Conservation (phyloP, 1,284 basidiomycete species). For the Gomphus sp. region DNA sequence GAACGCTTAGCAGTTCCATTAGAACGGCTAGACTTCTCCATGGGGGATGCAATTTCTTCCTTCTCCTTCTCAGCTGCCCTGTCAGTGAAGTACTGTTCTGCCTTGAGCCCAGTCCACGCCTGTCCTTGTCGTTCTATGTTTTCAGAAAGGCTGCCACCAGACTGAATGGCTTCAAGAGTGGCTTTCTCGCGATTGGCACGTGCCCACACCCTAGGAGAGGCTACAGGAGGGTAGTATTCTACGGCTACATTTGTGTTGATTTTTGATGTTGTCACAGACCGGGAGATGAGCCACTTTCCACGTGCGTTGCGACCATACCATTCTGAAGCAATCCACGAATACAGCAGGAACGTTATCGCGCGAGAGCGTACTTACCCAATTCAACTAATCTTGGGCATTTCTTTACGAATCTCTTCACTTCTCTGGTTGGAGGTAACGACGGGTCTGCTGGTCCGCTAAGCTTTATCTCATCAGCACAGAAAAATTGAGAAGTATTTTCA, state of each 20-base stretch:
- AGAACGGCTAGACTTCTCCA: not conserved
- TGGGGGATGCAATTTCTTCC: not conserved
- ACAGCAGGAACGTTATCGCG: slow-evolving; percentile 1
- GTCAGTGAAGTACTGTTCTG: slow-evolving; percentile 19
- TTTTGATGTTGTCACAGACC: slow-evolving; percentile 20
- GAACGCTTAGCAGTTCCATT: slow-evolving; percentile 1
- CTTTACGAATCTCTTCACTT: slow-evolving; percentile 28
- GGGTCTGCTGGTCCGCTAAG: slow-evolving; percentile 19
- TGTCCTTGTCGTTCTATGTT: slow-evolving; percentile 20
- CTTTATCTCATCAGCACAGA: slow-evolving; percentile 15
- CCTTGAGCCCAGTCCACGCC: slow-evolving; percentile 22
- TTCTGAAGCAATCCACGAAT: slow-evolving; percentile 16
- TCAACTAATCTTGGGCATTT: slow-evolving; percentile 23
- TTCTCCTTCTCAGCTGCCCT: slow-evolving; percentile 17
- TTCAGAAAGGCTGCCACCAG: slow-evolving; percentile 15
- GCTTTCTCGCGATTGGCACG: slow-evolving; percentile 16
- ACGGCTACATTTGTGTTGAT: slow-evolving; percentile 23
- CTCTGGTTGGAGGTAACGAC: slow-evolving; percentile 26
- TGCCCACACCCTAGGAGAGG: slow-evolving; percentile 16
- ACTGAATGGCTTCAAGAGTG: slow-evolving; percentile 10
- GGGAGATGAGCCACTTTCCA: slow-evolving; percentile 24
- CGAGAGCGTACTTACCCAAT: slow-evolving; percentile 18
- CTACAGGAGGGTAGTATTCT: slow-evolving; percentile 21
- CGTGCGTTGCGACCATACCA: slow-evolving; percentile 27
- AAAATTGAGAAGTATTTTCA: slow-evolving; percentile 17